phyloP scores from a whole-genome alignment of 2,329 filamentous ascomycete genomes.

The Penicillium sp. region DNA sequence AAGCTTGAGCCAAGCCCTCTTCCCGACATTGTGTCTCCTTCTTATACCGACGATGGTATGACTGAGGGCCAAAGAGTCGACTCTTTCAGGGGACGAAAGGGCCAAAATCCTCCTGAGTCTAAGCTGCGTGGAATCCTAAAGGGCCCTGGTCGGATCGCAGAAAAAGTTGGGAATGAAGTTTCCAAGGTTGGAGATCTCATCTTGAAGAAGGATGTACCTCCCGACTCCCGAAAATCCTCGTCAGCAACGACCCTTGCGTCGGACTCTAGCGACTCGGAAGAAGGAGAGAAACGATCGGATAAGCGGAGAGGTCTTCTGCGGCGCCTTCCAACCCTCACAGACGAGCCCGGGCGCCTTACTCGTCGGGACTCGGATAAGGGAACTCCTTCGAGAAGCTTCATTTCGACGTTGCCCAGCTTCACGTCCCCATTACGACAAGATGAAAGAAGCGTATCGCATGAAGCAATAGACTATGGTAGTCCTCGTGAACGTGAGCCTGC shows the following conservation, averaged over 20 bases:
- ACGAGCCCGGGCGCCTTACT: slow-evolving; percentile 33
- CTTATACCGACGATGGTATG: slow-evolving; percentile 23
- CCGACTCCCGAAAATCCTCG: slow-evolving; percentile 44
- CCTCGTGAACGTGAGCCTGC: slow-evolving; percentile 12
- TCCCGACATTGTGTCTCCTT: slow-evolving; percentile 26
- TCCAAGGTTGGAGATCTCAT: slow-evolving; percentile 63
- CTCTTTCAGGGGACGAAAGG: slow-evolving; percentile 28
- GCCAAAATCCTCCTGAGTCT: slow-evolving; percentile 48
- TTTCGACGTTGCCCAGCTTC: slow-evolving; percentile 53
- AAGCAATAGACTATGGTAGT: slow-evolving; percentile 15
- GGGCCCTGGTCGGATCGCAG: slow-evolving; percentile 67
- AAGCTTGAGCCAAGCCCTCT: slow-evolving; percentile 31
- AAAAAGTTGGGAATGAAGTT: slow-evolving; percentile 66
- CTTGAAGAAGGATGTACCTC: slow-evolving; percentile 56
- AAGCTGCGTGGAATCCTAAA: slow-evolving; percentile 76
- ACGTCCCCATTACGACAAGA: slow-evolving; percentile 49
- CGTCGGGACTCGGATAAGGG: slow-evolving; percentile 36
- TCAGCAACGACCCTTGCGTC: slow-evolving; percentile 49
- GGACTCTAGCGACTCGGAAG: slow-evolving; percentile 50
- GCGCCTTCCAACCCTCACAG: slow-evolving; percentile 37
- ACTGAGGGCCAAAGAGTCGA: slow-evolving; percentile 25
- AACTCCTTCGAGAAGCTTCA: slow-evolving; percentile 39
- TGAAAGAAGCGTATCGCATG: slow-evolving; percentile 32
- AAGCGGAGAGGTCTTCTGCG: slow-evolving; percentile 31
- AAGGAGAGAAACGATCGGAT: slow-evolving; percentile 37